Conservation (phyloP, 495 filamentous ascomycete genomes). For the Penicillium cataractarum region DNA sequence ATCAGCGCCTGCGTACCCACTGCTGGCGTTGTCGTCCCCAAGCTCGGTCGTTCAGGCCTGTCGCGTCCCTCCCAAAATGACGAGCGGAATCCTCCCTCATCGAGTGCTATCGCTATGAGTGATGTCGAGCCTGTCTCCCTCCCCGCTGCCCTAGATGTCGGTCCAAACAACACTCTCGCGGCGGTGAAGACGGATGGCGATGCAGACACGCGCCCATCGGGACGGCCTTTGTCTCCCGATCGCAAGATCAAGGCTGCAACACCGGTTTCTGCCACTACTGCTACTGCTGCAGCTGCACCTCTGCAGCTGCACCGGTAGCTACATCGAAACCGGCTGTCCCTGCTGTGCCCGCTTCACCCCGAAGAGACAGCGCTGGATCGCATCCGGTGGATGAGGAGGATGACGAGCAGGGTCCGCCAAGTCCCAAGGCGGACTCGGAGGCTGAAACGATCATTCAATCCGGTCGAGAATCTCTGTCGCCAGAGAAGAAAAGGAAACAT, state of each 20-base stretch:
- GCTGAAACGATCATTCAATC: constrained; percentile 80
- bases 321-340: not conserved
- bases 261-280: not conserved
- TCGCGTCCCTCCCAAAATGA: constrained; percentile 54
- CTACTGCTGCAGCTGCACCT: not conserved
- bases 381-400: constrained; percentile 32
- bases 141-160: constrained; percentile 49
- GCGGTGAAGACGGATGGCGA: constrained; percentile 35
- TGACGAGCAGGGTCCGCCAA: constrained; percentile 40
- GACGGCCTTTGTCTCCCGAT: constrained; percentile 29
- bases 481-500: constrained; percentile 67
- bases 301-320: not conserved
- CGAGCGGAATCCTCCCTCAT: constrained; percentile 48
- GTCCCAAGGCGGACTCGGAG: constrained; percentile 67
- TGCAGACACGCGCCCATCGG: constrained; percentile 19
- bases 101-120: constrained; percentile 57
- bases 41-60: constrained; percentile 31
- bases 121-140: constrained; percentile 52
- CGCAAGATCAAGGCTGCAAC: constrained; percentile 10
- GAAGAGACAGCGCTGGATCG: constrained; percentile 25
- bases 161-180: constrained; percentile 40
- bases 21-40: constrained; percentile 45
- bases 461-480: constrained; percentile 70
- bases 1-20: constrained; percentile 44
- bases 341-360: constrained; percentile 17